Evolutionary conservation across 2,329 filamentous ascomycete genomes (phyloP), one percentile per base, ranked within the genome.

Genomic region (Aspergillus aculeatinus): DNA sequence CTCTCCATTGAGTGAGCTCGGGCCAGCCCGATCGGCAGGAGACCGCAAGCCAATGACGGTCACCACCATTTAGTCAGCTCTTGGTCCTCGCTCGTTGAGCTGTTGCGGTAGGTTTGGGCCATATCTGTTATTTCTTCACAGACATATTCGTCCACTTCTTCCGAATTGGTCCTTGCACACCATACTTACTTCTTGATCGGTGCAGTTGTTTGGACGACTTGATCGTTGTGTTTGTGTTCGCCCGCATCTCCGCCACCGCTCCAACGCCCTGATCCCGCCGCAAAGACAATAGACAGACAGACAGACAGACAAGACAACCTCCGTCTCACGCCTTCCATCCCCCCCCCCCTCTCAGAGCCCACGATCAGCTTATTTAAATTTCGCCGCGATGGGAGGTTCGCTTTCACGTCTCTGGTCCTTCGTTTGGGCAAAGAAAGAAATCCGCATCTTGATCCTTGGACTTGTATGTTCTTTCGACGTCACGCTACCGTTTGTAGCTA

Each of bases 341-440:
- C 31, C 47, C 51, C 23, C 23, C 23, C 21, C 21, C 21, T 3
- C 19, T 51, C 44, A 42, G 31, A 48, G 56, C 55, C 47, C 39
- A 44, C 16, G 16, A 44, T 44, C 39, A 44, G 39, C 14, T 5
- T 44, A 19, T 16, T 5, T 19, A 4, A 16, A 7, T n/a, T 7
- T 44, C n/a, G 14, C 16, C 16, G 39, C 39, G n/a, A 86, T 87
- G 84, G 84, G 84, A 65, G 83, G 78, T 64, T 82, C 81, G 63
- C 74, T 86, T 64, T 86, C 84, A 58, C 79, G 81, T 63, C 77
- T 85, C 67, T 81, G 92, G 70, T 90, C 89, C 77, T 80, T 96
- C 63, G 71, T 96, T 63, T 98, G 90, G 88, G 82, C 90, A 48
- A 98, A 98, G 83, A 99, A 98, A 82, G 95, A 99, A 81, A 97